Base-by-base conservation (phyloP, 495 filamentous ascomycete species). In the Talaromyces thailandensis region DNA sequence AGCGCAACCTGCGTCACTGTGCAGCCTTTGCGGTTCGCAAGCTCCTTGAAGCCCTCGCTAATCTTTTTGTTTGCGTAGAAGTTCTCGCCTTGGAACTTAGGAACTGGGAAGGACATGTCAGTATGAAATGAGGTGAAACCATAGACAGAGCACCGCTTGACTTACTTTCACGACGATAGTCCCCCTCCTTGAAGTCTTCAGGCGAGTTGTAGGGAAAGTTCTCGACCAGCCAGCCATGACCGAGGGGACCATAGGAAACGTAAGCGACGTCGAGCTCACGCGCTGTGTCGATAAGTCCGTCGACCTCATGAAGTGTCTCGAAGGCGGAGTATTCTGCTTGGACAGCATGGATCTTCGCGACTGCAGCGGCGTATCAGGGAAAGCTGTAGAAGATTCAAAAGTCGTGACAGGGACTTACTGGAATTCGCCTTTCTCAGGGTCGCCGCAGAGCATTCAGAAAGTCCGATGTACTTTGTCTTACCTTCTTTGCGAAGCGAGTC, bases 401-500 rank as follows among this genome's bases (percentile, higher is more conserved):
- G 40, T 32, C 21, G 28, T 29, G 28, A 29, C 28, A 29, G 28
- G 28, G 28, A 59, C 48, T 60, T 21, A 67, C 69, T 68, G 12
- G 65, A 69, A 35, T 50, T 50, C n/a, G 45, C 45, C 23, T 50
- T 50, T n/a, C 45, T n/a, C 45, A 50, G 45, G n/a, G 45, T 50
- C 23, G 45, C 45, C 16, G 45, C 45, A 50, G 45, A 50, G 45
- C 45, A 50, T 50, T 50, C 45, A 50, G 45, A 50, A 50, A 50
- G 45, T 18, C 45, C 45, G 23, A 50, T 50, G 11, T 50, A 50
- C 11, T 50, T 50, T n/a, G 45, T 50, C 45, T 50, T 50, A 12
- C 45, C 45, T 23, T n/a, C 45, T 23, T 50, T 50, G 45, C 69
- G 67, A 16, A 71, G 48, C 58, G 64, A 67, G 62, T 71, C 69